Evolutionary conservation across 139 green algal genomes (phyloP).

Genomic region (Chlorella vulgaris): DNA sequence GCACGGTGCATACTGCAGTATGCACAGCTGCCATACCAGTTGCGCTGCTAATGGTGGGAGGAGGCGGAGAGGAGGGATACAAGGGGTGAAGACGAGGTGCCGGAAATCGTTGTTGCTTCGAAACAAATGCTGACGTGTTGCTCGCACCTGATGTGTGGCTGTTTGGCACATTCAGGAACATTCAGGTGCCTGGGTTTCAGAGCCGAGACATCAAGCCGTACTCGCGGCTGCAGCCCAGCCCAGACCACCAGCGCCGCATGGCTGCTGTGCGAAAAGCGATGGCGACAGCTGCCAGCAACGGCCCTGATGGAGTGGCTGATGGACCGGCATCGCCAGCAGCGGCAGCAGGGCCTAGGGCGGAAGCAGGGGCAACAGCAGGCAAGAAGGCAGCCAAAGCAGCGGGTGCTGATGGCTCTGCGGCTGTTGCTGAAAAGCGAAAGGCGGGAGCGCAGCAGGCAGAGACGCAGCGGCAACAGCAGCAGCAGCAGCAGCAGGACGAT

Average conservation of each 20-base stretch:
- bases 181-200: constrained; percentile 59
- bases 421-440: too few species aligned
- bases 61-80: too few species aligned
- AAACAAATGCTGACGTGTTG: background rate
- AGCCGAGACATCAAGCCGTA: constrained; percentile 47
- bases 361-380: background rate
- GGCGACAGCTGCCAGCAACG: background rate
- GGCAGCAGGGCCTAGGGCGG: background rate
- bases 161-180: constrained; percentile 39
- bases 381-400: too few species aligned
- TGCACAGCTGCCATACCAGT: too few species aligned
- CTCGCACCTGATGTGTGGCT: background rate
- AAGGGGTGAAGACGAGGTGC: too few species aligned
- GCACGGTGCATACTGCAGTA: background rate
- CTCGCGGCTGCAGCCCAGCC: constrained; percentile 38
- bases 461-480: too few species aligned
- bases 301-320: background rate
- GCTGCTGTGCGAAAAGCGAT: constrained; percentile 47
- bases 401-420: too few species aligned
- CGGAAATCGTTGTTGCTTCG: background rate
- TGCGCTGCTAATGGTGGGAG: background rate
- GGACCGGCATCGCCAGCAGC: background rate
- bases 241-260: constrained; percentile 47
- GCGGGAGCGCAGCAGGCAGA: too few species aligned
- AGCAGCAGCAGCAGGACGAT: too few species aligned